These are phyloP conservation scores for Hibiscus syriacus DNA, from an alignment of 345 rosid genomes.

Conservation along the genomic window DNA sequence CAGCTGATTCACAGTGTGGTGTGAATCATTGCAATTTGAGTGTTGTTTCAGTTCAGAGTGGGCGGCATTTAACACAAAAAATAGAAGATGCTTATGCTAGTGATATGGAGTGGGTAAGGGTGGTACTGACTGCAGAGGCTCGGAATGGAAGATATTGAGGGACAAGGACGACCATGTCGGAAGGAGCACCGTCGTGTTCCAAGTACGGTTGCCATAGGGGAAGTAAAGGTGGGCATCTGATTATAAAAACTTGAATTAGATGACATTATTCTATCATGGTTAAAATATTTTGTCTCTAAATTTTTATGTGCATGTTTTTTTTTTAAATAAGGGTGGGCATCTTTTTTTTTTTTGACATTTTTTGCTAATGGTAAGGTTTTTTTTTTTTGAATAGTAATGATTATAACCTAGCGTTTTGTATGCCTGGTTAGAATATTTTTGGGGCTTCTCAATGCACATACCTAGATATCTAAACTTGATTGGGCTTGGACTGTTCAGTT, in stretches of 20 bases:
- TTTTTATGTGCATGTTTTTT: neutral
- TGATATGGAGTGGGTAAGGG: constrained; percentile 93
- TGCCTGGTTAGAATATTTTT: neutral
- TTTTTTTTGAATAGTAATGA: too few relatives aligned
- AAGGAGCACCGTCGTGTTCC: constrained; percentile 99
- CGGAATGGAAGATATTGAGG: constrained; percentile 65
- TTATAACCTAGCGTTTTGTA: neutral
- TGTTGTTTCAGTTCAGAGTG: constrained; percentile 10
- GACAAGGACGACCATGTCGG: constrained; percentile 51
- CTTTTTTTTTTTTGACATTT: neutral
- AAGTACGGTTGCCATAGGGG: constrained; percentile 96
- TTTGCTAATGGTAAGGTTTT: neutral
- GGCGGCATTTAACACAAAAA: constrained; percentile 19
- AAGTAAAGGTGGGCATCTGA: constrained; percentile 69
- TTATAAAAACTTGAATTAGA: constrained; percentile 1
- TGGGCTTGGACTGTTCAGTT: neutral
- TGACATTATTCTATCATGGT: neutral
- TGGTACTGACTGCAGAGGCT: constrained; percentile 78
- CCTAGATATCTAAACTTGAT: neutral
- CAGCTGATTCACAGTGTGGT: constrained; percentile 18
- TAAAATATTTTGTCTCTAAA: neutral
- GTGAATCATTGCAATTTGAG: constrained; percentile 7
- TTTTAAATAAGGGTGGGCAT: neutral
- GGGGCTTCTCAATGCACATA: neutral
- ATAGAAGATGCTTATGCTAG: constrained; percentile 17